phyloP scores from a whole-genome alignment of 768 basidiomycete genomes.

The Amanita pallidorosea region DNA sequence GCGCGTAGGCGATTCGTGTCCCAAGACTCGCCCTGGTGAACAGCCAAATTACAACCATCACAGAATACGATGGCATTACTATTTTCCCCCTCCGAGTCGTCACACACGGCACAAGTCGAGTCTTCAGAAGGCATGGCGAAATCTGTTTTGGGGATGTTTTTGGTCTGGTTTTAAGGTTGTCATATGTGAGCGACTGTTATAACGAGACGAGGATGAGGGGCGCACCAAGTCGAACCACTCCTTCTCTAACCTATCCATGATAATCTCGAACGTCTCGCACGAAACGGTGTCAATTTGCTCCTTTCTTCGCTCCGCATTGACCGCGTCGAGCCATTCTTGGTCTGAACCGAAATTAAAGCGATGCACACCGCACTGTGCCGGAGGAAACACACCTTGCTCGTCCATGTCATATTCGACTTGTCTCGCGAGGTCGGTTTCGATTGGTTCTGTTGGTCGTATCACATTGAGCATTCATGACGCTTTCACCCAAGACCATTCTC shows the following conservation, averaged over 20 bases:
- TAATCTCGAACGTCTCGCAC: constrained; percentile 86
- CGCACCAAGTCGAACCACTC: constrained; percentile 95
- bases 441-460: constrained; percentile 48
- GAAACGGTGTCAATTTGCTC: constrained; percentile 60
- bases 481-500: neutral
- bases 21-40: constrained; percentile 79
- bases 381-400: constrained; percentile 68
- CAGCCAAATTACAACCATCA: constrained; percentile 96
- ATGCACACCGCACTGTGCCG: neutral
- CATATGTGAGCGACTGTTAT: neutral
- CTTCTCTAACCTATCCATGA: constrained; percentile 97
- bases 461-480: constrained; percentile 6
- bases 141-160: constrained; percentile 85
- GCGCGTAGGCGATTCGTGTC: neutral
- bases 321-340: constrained; percentile 84
- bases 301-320: constrained; percentile 77
- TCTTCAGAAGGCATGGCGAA: constrained; percentile 88
- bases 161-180: constrained; percentile 48
- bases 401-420: constrained; percentile 99
- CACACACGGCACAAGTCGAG: constrained; percentile 93
- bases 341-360: constrained; percentile 33
- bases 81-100: constrained; percentile 97
- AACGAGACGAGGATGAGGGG: constrained; percentile 5
- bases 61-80: constrained; percentile 99
- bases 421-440: constrained; percentile 83